Conservation (phyloP, 106 monocot species). For the Cymbidium sinense region DNA sequence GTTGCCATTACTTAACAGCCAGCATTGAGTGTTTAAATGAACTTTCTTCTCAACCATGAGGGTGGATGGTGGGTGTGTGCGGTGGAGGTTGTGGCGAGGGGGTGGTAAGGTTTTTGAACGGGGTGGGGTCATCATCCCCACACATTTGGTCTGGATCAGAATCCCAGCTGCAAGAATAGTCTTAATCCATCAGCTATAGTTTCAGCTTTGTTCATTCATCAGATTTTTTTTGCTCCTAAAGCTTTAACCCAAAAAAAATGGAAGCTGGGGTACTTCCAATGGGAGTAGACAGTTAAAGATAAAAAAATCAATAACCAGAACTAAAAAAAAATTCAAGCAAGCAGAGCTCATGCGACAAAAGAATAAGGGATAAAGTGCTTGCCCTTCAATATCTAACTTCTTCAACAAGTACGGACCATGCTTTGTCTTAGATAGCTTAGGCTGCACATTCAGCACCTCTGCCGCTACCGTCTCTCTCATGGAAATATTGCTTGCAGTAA, state of each 20-base stretch:
- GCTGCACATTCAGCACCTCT: constrained; percentile 55
- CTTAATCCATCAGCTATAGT: neutral
- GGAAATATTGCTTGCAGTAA: constrained; percentile 53
- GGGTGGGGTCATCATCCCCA: neutral
- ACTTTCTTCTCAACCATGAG: no score
- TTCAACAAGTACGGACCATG: constrained; percentile 75
- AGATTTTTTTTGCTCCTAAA: neutral
- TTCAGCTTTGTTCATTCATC: neutral
- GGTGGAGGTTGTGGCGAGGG: no score
- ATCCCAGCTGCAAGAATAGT: neutral
- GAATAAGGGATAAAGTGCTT: constrained; percentile 9
- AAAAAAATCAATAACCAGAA: no score
- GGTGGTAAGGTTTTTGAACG: no score
- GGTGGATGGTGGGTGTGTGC: no score
- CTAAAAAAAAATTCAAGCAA: no score
- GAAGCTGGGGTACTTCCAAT: neutral
- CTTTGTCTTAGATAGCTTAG: constrained; percentile 70
- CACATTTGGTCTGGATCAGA: neutral
- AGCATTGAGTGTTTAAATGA: no score
- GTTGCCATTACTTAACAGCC: no score
- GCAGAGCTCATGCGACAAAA: no score
- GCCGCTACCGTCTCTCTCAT: constrained; percentile 66
- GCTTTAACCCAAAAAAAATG: neutral
- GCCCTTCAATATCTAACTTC: constrained; percentile 88
- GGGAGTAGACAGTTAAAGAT: neutral